These are phyloP conservation scores for Lignosus rhinocerotis DNA, from an alignment of 1,284 basidiomycete species.

Conservation along the genomic window DNA sequence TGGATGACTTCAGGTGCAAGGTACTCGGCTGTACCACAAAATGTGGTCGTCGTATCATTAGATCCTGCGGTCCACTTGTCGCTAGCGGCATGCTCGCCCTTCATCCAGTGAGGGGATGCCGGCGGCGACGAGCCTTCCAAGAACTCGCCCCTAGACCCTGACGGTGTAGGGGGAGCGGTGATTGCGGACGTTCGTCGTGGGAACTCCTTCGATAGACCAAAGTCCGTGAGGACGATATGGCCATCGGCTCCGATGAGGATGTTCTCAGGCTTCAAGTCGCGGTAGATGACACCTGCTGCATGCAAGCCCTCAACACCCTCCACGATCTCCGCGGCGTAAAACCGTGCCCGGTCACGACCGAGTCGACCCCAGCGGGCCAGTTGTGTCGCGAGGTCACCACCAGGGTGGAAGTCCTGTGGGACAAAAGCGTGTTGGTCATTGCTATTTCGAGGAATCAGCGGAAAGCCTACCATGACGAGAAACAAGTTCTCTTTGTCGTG, in stretches of 20 bases:
- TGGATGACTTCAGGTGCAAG: constrained; percentile 94
- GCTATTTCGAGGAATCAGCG: constrained; percentile 23
- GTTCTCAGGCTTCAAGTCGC: constrained; percentile 93
- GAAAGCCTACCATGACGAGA: constrained; percentile 71
- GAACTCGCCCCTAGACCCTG: constrained; percentile 52
- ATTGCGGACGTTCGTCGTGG: constrained; percentile 49
- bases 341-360: constrained; percentile 89
- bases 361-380: constrained; percentile 92
- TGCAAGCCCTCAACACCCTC: constrained; percentile 93
- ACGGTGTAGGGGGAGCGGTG: constrained; percentile 59
- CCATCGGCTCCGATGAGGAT: constrained; percentile 92
- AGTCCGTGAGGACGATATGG: constrained; percentile 95
- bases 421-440: constrained; percentile 19
- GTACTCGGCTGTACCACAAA: constrained; percentile 93
- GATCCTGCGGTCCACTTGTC: constrained; percentile 56
- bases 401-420: constrained; percentile 87
- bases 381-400: constrained; percentile 95
- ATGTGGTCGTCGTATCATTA: constrained; percentile 74
- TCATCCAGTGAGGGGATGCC: constrained; percentile 73
- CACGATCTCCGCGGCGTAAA: constrained; percentile 95
- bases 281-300: constrained; percentile 83
- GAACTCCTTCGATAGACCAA: constrained; percentile 90
- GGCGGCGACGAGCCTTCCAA: constrained; percentile 46
- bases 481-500: constrained; percentile 95
- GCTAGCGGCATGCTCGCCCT: constrained; percentile 46